These are phyloP conservation scores for Globisporangium yorkense DNA, from an alignment of 352 stramenopile species.

Conservation along the genomic window DNA sequence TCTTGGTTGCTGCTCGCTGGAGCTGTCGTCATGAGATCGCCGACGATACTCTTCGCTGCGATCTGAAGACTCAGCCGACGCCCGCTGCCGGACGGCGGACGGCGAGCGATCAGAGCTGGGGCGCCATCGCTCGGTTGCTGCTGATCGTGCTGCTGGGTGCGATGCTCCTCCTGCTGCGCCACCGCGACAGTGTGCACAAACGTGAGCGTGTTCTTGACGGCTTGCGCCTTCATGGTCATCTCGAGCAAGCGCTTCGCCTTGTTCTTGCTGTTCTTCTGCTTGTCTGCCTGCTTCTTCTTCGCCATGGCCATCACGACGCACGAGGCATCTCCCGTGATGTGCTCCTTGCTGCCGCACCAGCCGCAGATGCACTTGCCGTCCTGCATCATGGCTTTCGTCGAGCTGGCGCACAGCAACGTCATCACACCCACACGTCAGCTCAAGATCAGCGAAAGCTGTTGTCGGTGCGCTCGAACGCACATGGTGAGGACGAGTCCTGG, in stretches of 20 bases:
- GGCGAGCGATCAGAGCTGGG: neutral
- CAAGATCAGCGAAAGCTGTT: neutral
- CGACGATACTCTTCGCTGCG: slow-evolving; percentile 31
- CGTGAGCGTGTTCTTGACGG: slow-evolving; percentile 40
- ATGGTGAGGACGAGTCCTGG: slow-evolving; percentile 63
- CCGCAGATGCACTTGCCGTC: slow-evolving; percentile 76
- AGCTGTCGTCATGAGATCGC: slow-evolving; percentile 1
- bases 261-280: slow-evolving; percentile 34
- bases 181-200: slow-evolving; percentile 29
- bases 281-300: slow-evolving; percentile 55
- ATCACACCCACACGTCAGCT: too few species aligned
- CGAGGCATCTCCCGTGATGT: slow-evolving; percentile 54
- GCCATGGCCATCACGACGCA: slow-evolving; percentile 39
- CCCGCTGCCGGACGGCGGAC: neutral
- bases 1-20: slow-evolving; percentile 19
- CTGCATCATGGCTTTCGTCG: slow-evolving; percentile 80
- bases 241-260: slow-evolving; percentile 16
- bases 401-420: slow-evolving; percentile 20
- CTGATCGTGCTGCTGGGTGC: neutral
- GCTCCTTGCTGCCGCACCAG: slow-evolving; percentile 69
- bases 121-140: neutral
- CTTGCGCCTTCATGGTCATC: slow-evolving; percentile 31
- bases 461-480: slow-evolving; percentile 17
- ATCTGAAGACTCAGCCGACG: slow-evolving; percentile 25
- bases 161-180: slow-evolving; percentile 11